Percentiles rank a stretch among this genome's conserved stretches.
Conservation (phyloP, 1,139 yeast species). For the Yamadazyma diddensiae region DNA sequence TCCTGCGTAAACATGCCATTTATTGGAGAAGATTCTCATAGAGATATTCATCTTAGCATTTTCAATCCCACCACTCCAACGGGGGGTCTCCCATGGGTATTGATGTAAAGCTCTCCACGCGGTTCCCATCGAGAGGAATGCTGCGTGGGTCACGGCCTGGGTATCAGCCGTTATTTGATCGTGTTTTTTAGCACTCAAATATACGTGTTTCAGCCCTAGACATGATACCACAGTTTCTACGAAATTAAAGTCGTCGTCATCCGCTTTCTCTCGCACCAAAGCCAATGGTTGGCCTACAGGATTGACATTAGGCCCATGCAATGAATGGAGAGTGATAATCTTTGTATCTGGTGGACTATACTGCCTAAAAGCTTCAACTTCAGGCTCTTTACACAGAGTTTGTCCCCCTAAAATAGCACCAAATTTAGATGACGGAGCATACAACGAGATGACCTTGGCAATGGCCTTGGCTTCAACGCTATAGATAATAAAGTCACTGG, state of each 20-base stretch:
- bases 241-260: conserved; percentile 52
- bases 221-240: conserved; percentile 68
- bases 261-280: conserved; percentile 70
- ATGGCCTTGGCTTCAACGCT: conserved; percentile 89
- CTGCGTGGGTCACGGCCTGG: conserved; percentile 98
- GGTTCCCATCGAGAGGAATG: conserved; percentile 92
- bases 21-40: conserved; percentile 82
- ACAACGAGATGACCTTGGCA: conserved; percentile 61
- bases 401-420: conserved; percentile 98
- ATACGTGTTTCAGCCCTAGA: conserved; percentile 74
- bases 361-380: conserved; percentile 79
- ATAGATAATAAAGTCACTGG: conserved; percentile 79
- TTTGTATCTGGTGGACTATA: conserved; percentile 74
- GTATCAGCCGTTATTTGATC: conserved; percentile 96
- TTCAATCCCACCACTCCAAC: conserved; percentile 92
- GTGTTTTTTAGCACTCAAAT: conserved; percentile 78
- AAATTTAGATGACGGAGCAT: conserved; percentile 83
- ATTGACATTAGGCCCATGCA: conserved; percentile 91
- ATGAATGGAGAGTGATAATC: conserved; percentile 82
- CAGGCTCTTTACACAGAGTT: conserved; percentile 92
- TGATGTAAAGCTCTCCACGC: conserved; percentile 86
- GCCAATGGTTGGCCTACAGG: conserved; percentile 93
- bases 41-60: conserved; percentile 95
- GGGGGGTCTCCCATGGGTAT: conserved; percentile 89
- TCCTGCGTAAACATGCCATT: conserved; percentile 99